phyloP scores from a whole-genome alignment of 176 grass and related monocot species.

The Phoenix roebelenii region DNA sequence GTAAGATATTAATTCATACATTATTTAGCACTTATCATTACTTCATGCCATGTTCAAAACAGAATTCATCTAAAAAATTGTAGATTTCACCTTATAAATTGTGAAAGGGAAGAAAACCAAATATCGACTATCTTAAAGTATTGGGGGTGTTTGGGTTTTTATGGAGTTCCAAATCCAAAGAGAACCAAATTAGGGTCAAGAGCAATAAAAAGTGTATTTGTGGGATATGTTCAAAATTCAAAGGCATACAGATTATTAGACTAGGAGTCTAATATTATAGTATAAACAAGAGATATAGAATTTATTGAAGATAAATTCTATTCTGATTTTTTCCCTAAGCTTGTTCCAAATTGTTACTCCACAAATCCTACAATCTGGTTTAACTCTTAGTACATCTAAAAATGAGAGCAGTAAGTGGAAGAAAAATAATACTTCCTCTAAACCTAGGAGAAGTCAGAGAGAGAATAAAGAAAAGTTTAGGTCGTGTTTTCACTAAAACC shows the following conservation, averaged over 20 bases:
- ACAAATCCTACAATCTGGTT: background rate
- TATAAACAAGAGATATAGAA: too few relatives aligned
- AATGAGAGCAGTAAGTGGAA: background rate
- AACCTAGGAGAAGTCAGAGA: background rate
- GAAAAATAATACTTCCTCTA: background rate
- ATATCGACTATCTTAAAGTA: background rate
- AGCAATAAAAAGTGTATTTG: background rate
- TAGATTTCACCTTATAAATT: background rate
- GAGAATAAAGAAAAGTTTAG: too few relatives aligned
- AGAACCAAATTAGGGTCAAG: background rate
- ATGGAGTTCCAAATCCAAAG: background rate
- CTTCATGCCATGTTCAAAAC: too few relatives aligned
- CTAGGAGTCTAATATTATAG: too few relatives aligned
- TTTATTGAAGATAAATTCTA: background rate
- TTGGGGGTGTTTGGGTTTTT: background rate
- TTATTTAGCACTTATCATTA: too few relatives aligned
- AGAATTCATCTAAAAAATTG: too few relatives aligned
- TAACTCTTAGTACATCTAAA: too few relatives aligned
- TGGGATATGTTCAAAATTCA: background rate
- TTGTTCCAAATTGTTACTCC: background rate
- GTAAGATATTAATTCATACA: too few relatives aligned
- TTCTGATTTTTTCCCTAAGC: too few relatives aligned
- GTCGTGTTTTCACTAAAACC: too few relatives aligned
- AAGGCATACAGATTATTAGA: too few relatives aligned
- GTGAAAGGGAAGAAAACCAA: background rate